phyloP scores from a whole-genome alignment of 2,329 filamentous ascomycete genomes.

The Xylariomycetidae sp. region DNA sequence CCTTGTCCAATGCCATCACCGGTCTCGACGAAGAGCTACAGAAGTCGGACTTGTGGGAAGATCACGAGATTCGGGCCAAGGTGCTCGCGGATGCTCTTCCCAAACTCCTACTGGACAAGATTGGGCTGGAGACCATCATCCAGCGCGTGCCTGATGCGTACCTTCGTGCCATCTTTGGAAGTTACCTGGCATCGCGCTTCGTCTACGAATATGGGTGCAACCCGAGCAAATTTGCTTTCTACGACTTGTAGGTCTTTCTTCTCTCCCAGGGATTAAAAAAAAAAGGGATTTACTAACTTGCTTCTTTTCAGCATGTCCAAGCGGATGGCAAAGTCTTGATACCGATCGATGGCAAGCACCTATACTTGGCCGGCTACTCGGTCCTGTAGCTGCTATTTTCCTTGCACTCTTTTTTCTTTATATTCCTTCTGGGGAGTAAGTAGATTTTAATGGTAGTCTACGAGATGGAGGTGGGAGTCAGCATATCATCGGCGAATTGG shows the following conservation, averaged over 20 bases:
- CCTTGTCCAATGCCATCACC: slow-evolving; percentile 89
- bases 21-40: slow-evolving; percentile 94
- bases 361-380: too few species aligned
- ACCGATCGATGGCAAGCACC: too few species aligned
- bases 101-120: slow-evolving; percentile 76
- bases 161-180: slow-evolving; percentile 91
- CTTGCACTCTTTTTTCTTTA: too few species aligned
- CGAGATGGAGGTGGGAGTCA: too few species aligned
- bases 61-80: slow-evolving; percentile 69
- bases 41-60: slow-evolving; percentile 85
- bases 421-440: too few species aligned
- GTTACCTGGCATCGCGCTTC: slow-evolving; percentile 90
- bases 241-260: slow-evolving; percentile 77
- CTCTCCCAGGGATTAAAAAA: background rate
- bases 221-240: slow-evolving; percentile 96
- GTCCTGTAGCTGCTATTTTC: too few species aligned
- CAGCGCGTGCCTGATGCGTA: slow-evolving; percentile 86
- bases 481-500: too few species aligned
- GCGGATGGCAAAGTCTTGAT: slow-evolving; percentile 49
- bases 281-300: slow-evolving; percentile 24
- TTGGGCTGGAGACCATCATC: slow-evolving; percentile 85
- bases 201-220: slow-evolving; percentile 92
- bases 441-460: too few species aligned
- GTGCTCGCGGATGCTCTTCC: slow-evolving; percentile 85
- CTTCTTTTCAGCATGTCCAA: slow-evolving; percentile 58